Base-by-base conservation (phyloP, 2,329 filamentous ascomycete genomes). In the Diaporthe sp. region DNA sequence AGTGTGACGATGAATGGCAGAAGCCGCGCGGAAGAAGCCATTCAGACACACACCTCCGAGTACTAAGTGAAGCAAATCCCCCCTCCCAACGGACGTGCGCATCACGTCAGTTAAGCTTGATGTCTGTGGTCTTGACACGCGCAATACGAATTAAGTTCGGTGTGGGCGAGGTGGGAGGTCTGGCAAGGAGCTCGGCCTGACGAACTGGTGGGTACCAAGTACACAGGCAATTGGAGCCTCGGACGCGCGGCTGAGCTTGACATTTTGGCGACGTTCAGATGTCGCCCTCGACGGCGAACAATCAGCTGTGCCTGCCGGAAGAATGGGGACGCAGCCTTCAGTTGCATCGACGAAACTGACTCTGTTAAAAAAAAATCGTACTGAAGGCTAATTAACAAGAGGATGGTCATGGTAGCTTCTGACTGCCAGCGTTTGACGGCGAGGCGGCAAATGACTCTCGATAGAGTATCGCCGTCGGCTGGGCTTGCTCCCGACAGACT, bases 401-500 rank as follows among this genome's bases (percentile, higher is more conserved):
- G 37, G 56, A 19, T 63, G 70, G 56, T 35, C 25, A 55, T 39
- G 63, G 25, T 70, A 68, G 72, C 55, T 65, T 63, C 72, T 61
- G 35, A 55, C 56, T 70, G 65, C 66, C 66, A 70, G 39, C 72
- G 56, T 70, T 73, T 73, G 65, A 44, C n/a, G 51, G 63, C 65
- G 42, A 73, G 50, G 72, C 65, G 55, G 63, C 69, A 71, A 71
- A 70, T 73, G 53, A 70, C 72, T 73, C 65, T 70, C 53, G 42
- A 58, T 53, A 32, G 32, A 70, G 72, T 47, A 44, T 66, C 63
- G 55, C 50, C 39, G 55, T 68, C 65, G 72, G 72, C 51, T 63
- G 65, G 58, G 42, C 68, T 59, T 70, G 65, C 44, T 42, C 44
- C 55, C 39, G 47, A 68, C 63, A 30, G 63, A 53, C 63, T 39